These are phyloP conservation scores for Sphaceloma murrayae DNA, from an alignment of 2,329 filamentous ascomycete genomes.

Conservation along the genomic window DNA sequence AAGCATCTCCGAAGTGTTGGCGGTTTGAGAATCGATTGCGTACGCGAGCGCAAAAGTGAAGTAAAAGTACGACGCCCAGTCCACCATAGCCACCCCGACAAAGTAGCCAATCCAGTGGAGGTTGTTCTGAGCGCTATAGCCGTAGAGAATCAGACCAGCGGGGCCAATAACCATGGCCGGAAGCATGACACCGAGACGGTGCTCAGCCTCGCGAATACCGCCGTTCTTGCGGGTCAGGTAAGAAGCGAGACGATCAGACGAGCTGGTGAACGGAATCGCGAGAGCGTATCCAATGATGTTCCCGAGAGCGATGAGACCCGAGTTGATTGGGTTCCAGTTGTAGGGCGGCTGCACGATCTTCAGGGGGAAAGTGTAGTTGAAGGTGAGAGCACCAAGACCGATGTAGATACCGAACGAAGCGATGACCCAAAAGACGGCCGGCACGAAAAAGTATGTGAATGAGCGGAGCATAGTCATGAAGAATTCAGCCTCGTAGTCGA, in stretches of 20 bases:
- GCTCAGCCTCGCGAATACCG: conserved; percentile 27
- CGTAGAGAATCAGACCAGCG: conserved; percentile 30
- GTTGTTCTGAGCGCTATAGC: conserved; percentile 27
- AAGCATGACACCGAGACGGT: conserved; percentile 28
- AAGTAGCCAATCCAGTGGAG: conserved; percentile 33
- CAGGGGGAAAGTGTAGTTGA: conserved; percentile 33
- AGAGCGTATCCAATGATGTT: conserved; percentile 30
- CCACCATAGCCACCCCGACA: conserved; percentile 29
- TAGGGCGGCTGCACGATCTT: conserved; percentile 29
- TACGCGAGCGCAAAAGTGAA: conserved; percentile 49
- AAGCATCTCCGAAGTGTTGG: conserved; percentile 53
- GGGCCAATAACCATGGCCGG: conserved; percentile 31
- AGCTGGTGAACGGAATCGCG: conserved; percentile 28
- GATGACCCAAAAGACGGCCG: conserved; percentile 32
- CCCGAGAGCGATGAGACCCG: conserved; percentile 28
- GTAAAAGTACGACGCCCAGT: conserved; percentile 30
- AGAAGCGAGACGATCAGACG: conserved; percentile 26
- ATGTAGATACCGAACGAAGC: conserved; percentile 33
- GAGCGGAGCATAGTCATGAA: conserved; percentile 30
- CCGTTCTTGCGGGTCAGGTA: conserved; percentile 25
- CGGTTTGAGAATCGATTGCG: conserved; percentile 50
- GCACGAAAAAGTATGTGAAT: conserved; percentile 32
- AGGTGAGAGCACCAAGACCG: conserved; percentile 31
- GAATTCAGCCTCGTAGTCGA: conserved; percentile 29
- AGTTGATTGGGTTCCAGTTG: conserved; percentile 27